Conservation (phyloP, 345 rosid species). For the Euphorbia pulcherrima region DNA sequence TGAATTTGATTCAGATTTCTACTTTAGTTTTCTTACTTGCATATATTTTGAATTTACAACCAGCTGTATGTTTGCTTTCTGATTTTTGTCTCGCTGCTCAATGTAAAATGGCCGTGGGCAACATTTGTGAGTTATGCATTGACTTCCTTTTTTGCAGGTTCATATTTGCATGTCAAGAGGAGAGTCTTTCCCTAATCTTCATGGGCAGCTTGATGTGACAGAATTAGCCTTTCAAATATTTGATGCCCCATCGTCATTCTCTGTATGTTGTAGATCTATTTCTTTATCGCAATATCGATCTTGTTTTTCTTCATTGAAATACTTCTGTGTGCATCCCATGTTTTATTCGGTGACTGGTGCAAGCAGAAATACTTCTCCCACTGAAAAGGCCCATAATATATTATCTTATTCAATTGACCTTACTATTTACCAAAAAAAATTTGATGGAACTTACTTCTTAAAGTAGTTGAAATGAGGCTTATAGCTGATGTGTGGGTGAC, state of each 20-base stretch:
- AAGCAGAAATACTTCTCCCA: not conserved
- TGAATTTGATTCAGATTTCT: not conserved
- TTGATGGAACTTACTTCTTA: not conserved
- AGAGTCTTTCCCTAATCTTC: conserved; percentile 86
- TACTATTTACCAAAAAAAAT: too few species aligned
- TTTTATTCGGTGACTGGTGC: not conserved
- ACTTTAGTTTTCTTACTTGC: not conserved
- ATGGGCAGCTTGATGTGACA: conserved; percentile 85
- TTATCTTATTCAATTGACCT: not conserved
- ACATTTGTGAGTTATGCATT: not conserved
- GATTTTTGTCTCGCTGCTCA: not conserved
- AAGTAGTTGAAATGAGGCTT: not conserved
- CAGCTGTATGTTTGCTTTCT: not conserved
- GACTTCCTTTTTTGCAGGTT: conserved; percentile 46
- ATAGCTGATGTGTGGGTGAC: not conserved
- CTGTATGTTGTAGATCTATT: conserved; percentile 50
- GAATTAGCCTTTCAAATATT: conserved; percentile 75
- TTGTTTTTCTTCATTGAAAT: conserved; percentile 16
- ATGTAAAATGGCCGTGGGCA: not conserved
- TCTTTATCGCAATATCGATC: conserved; percentile 14
- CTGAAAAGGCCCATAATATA: conserved; percentile 7
- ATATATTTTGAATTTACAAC: not conserved
- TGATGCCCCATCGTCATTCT: conserved; percentile 86
- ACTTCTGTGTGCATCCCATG: conserved; percentile 4
- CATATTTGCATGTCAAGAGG: conserved; percentile 92